phyloP scores from a whole-genome alignment of 1,284 basidiomycete species.

The Trichosporon inkin region DNA sequence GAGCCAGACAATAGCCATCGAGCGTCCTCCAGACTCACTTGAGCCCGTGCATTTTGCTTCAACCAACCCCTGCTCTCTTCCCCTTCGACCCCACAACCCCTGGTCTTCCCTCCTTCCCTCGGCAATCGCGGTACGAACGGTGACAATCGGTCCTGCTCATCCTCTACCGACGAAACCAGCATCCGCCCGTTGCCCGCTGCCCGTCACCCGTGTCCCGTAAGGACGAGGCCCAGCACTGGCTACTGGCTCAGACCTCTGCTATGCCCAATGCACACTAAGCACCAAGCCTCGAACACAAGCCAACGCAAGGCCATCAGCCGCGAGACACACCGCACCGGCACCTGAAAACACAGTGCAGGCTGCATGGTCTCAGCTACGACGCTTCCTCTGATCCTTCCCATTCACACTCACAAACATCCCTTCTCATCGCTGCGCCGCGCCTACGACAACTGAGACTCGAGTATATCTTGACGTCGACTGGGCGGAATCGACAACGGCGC shows the following conservation, averaged over 20 bases:
- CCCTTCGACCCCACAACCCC: conserved; percentile 1
- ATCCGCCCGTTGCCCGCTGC: conserved; percentile 1
- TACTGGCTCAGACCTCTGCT: neutral
- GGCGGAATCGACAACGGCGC: neutral
- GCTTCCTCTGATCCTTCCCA: conserved; percentile 1
- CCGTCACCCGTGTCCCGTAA: conserved; percentile 5
- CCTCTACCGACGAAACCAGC: conserved; percentile 7
- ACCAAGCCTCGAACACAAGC: neutral
- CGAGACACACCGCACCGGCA: too few relatives aligned
- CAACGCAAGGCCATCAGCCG: too few relatives aligned
- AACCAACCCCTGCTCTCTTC: neutral
- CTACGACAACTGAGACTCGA: neutral
- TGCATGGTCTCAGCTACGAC: neutral
- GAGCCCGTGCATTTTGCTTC: conserved; percentile 7
- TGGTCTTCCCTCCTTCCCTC: neutral
- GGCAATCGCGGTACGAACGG: too few relatives aligned
- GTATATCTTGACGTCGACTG: neutral
- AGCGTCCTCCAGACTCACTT: neutral
- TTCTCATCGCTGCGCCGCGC: conserved; percentile 1
- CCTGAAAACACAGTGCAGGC: neutral
- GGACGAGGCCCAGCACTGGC: neutral
- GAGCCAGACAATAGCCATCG: neutral
- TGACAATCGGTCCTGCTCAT: conserved; percentile 1
- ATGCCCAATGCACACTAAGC: conserved; percentile 8
- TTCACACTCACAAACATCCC: neutral